Evolutionary conservation across 2,329 filamentous ascomycete genomes (phyloP).

Genomic region (Pseudomassariella vexata): DNA sequence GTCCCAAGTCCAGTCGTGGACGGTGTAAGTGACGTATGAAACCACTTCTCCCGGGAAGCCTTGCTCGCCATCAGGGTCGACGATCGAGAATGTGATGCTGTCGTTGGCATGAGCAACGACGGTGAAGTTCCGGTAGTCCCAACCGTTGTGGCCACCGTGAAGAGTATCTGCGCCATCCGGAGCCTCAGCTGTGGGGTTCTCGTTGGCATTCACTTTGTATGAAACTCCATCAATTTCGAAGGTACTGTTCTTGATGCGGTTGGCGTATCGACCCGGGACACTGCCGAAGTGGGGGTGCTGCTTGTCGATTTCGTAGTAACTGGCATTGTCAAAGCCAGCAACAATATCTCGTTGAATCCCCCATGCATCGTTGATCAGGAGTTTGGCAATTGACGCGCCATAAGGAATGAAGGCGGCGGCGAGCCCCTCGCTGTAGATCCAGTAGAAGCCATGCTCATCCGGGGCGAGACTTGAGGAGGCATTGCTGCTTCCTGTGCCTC

Average conservation of each 20-base stretch:
- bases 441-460: conserved; percentile 63
- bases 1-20: conserved; percentile 62
- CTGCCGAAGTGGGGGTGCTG: conserved; percentile 67
- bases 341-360: conserved; percentile 67
- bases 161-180: conserved; percentile 57
- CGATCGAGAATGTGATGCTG: conserved; percentile 70
- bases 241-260: conserved; percentile 72
- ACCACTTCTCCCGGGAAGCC: conserved; percentile 76
- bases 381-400: conserved; percentile 66
- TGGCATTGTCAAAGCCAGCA: conserved; percentile 70
- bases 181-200: conserved; percentile 45
- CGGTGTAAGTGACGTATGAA: conserved; percentile 67
- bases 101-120: conserved; percentile 60
- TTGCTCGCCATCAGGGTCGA: conserved; percentile 66
- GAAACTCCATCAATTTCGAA: conserved; percentile 60
- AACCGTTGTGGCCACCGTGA: conserved; percentile 65
- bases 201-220: conserved; percentile 58
- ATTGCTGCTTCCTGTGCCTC: conserved; percentile 20
- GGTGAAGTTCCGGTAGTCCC: conserved; percentile 75
- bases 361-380: conserved; percentile 64
- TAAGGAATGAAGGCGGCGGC: conserved; percentile 67
- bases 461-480: no score
- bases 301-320: conserved; percentile 58
- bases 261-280: conserved; percentile 73
- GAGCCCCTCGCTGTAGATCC: conserved; percentile 62